Evolutionary conservation across 2,329 filamentous ascomycete genomes (phyloP).

Genomic region (Penicillium sp.): DNA sequence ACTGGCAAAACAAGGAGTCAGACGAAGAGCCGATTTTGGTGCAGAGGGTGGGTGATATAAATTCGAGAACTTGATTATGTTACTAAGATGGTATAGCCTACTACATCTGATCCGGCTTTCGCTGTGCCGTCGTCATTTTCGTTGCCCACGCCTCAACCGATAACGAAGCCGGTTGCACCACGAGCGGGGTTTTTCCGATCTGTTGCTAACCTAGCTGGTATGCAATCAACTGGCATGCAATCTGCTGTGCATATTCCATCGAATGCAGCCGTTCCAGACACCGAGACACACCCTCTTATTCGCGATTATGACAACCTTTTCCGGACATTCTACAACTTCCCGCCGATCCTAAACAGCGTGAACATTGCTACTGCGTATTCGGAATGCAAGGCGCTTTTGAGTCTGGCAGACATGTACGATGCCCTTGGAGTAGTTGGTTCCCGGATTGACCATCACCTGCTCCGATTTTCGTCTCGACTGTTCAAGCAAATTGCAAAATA

Average conservation of each 20-base stretch:
- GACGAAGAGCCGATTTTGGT: constrained; percentile 84
- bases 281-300: constrained; percentile 66
- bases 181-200: constrained; percentile 78
- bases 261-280: constrained; percentile 50
- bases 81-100: constrained; percentile 22
- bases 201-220: constrained; percentile 69
- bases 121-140: constrained; percentile 39
- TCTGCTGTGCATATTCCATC: constrained; percentile 51
- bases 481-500: constrained; percentile 98
- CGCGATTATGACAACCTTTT: constrained; percentile 96
- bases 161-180: constrained; percentile 59
- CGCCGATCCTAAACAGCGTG: constrained; percentile 73
- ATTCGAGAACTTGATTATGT: too few relatives aligned
- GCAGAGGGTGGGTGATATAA: constrained; percentile 60
- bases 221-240: constrained; percentile 50
- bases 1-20: constrained; percentile 63
- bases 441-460: constrained; percentile 85
- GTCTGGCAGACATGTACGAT: constrained; percentile 91
- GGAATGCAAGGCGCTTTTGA: constrained; percentile 85
- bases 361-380: constrained; percentile 92
- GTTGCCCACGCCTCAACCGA: constrained; percentile 47
- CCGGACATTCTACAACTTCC: constrained; percentile 91
- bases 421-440: constrained; percentile 82
- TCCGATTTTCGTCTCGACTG: constrained; percentile 83
- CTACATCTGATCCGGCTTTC: constrained; percentile 52